phyloP scores from a whole-genome alignment of 2,329 filamentous ascomycete species.

The Arthrobotrys conoides region DNA sequence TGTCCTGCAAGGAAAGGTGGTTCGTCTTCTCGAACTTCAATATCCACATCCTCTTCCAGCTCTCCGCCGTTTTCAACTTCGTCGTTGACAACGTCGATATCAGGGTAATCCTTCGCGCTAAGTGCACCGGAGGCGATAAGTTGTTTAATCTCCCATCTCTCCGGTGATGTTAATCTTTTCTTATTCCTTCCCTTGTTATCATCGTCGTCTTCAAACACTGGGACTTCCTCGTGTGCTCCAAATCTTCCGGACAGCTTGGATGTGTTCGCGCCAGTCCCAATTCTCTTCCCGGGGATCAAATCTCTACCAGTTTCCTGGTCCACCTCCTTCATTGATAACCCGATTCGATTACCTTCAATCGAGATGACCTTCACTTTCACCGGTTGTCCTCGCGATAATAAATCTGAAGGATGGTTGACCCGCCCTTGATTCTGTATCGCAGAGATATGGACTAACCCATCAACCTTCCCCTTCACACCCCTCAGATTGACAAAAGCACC shows the following conservation, averaged over 20 bases:
- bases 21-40: constrained; percentile 95
- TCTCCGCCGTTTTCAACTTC: constrained; percentile 85
- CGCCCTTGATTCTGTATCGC: constrained; percentile 86
- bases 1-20: constrained; percentile 96
- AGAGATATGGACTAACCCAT: constrained; percentile 94
- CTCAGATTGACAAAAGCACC: constrained; percentile 94
- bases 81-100: constrained; percentile 93
- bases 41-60: constrained; percentile 94
- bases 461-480: constrained; percentile 87
- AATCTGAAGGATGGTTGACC: constrained; percentile 91
- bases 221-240: constrained; percentile 71
- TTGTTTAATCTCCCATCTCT: constrained; percentile 97
- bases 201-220: constrained; percentile 76
- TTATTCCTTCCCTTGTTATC: constrained; percentile 75
- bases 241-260: constrained; percentile 79
- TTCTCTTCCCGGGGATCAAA: constrained; percentile 80
- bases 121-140: constrained; percentile 94
- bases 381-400: constrained; percentile 82
- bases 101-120: constrained; percentile 92
- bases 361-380: constrained; percentile 95
- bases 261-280: constrained; percentile 92
- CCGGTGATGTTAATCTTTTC: constrained; percentile 95
- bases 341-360: constrained; percentile 84
- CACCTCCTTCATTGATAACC: constrained; percentile 96
- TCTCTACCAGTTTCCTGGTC: constrained; percentile 91